phyloP scores from a whole-genome alignment of 495 filamentous ascomycete genomes.

The Hypomontagnella submonticulosa region DNA sequence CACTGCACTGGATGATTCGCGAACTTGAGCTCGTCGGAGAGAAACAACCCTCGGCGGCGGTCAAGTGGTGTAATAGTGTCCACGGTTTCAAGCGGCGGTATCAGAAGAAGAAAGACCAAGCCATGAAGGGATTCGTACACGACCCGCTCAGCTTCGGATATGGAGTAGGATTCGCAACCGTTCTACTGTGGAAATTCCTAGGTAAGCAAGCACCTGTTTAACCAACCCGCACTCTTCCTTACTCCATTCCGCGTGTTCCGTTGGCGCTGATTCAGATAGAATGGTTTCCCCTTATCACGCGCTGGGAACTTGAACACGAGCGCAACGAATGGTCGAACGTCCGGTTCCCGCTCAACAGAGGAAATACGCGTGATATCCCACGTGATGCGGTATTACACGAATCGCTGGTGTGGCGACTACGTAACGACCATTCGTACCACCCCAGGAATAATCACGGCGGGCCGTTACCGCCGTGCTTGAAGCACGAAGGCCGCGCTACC shows the following conservation, averaged over 20 bases:
- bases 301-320: conserved; percentile 48
- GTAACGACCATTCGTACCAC: conserved; percentile 66
- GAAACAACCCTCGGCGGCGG: conserved; percentile 27
- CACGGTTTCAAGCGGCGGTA: conserved; percentile 40
- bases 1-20: conserved; percentile 57
- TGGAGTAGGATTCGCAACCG: conserved; percentile 38
- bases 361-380: conserved; percentile 76
- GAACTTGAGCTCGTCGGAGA: conserved; percentile 47
- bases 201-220: conserved; percentile 35
- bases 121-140: conserved; percentile 41
- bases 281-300: conserved; percentile 50
- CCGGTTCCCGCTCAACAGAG: conserved; percentile 65
- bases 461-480: conserved; percentile 32
- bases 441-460: conserved; percentile 66
- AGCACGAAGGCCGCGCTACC: conserved; percentile 17
- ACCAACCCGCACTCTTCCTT: background rate
- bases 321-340: conserved; percentile 47
- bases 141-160: conserved; percentile 44
- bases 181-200: conserved; percentile 50
- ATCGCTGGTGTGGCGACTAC: conserved; percentile 71
- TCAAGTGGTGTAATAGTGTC: conserved; percentile 38
- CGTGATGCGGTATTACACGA: conserved; percentile 70
- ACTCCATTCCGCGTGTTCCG: background rate
- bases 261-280: conserved; percentile 40
- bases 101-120: conserved; percentile 37